Evolutionary conservation across 73 alveolate species (phyloP).

Genomic region (Paramecium sexaurelia): DNA sequence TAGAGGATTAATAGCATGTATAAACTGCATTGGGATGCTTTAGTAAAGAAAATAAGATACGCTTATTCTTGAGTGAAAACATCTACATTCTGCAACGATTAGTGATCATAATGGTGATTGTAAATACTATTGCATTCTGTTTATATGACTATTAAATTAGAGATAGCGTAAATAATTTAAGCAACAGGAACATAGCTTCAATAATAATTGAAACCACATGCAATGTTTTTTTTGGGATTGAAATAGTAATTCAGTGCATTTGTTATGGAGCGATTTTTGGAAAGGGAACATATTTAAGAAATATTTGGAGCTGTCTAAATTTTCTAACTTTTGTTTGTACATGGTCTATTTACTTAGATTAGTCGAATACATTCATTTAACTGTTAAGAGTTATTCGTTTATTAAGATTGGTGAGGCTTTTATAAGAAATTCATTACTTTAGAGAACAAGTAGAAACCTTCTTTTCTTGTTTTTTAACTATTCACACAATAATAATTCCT

Average conservation of each 20-base stretch:
- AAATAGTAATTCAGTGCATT: slow-evolving; percentile 32
- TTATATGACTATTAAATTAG: slow-evolving; percentile 44
- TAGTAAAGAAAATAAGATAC: background rate
- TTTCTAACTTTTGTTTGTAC: slow-evolving; percentile 10
- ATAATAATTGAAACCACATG: slow-evolving; percentile 33
- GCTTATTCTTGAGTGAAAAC: background rate
- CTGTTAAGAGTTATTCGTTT: slow-evolving; percentile 32
- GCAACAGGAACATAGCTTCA: background rate
- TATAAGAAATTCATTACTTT: slow-evolving; percentile 37
- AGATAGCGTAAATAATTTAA: slow-evolving; percentile 6
- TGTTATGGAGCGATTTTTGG: slow-evolving; percentile 3
- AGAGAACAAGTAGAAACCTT: background rate
- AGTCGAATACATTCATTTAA: background rate
- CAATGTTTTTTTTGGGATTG: slow-evolving; percentile 32
- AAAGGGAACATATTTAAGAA: slow-evolving; percentile 17
- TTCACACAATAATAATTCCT: slow-evolving; percentile 1
- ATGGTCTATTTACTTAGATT: slow-evolving; percentile 44
- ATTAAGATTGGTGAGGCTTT: slow-evolving; percentile 25
- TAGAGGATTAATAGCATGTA: background rate
- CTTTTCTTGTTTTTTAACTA: background rate
- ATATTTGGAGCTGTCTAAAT: slow-evolving; percentile 41
- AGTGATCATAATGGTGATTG: slow-evolving; percentile 22
- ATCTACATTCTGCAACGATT: background rate
- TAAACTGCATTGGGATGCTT: slow-evolving; percentile 11
- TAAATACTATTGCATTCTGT: slow-evolving; percentile 39